Base-by-base conservation (phyloP, 225 moss, liverwort and hornwort species). In the Anthoceros angustus region DNA sequence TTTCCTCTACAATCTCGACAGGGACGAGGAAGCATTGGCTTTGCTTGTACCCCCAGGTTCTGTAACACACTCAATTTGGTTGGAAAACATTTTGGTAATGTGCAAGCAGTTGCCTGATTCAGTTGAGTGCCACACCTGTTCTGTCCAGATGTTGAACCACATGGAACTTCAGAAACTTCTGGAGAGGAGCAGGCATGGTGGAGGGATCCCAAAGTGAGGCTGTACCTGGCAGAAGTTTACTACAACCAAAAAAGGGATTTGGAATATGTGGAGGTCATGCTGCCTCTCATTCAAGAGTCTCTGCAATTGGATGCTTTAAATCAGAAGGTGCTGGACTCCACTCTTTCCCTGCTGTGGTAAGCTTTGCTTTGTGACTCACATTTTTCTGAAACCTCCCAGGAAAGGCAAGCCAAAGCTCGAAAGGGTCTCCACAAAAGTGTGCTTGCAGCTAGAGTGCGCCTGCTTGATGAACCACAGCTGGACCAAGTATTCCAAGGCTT, bases 401-500 rank as follows among this genome's bases (percentile, higher is more conserved):
- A 41, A 64, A 39, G 64, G 66, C 79, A 87, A 86, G 86, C 74
- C 64, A 88, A 73, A 76, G 75, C 68, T 24, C 82, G 85, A 39
- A 92, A 86, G 68, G 80, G 78, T 68, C 75, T 98, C 65, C 78
- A 76, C 24, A 98, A 86, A 72, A 87, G 80, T 65, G 87, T 98
- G 62, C 70, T 98, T 62, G 64, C 77, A 21, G 87, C 86, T 72
- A 83, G 98, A 82, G 92, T 87, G 63, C 81, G 86, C 74, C 92
- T 91, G 88, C 72, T 98, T 68, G 92, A 92, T 78, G 89, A 86
- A 64, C 79, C 85, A 73, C 85, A 82, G 67, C 77, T 81, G 42
- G 87, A 92, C 68, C 86, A 98, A 84, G 98, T 98, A 39, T 98
- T 98, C 70, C 98, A 98, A 66, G 90, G 98, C 6, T 98, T 98